A percentile compares a stretch with the other conserved stretches of the same genome.
Evolutionary conservation across 805 yeast genomes (phyloP).

Genomic region (Candida sanyiensis): DNA sequence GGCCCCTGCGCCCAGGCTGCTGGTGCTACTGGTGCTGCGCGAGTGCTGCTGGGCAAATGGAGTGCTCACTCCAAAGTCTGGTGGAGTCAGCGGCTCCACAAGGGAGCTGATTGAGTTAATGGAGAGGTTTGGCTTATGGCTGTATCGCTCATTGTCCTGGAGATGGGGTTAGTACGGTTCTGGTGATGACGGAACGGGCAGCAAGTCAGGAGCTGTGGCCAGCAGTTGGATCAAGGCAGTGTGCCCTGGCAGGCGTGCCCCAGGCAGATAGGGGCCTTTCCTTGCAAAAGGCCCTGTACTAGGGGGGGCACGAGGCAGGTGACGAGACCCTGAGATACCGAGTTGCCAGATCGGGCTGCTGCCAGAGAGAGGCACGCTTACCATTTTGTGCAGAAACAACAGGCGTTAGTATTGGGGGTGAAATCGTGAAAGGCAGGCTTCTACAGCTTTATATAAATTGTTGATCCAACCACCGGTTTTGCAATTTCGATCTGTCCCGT

Average conservation of each 20-base stretch:
- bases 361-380: not conserved
- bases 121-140: conserved; percentile 24
- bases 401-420: not conserved
- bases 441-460: conserved; percentile 8
- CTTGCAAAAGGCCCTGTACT: too few relatives aligned
- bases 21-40: not conserved
- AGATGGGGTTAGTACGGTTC: conserved; percentile 5
- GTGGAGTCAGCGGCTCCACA: conserved; percentile 50
- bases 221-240: too few relatives aligned
- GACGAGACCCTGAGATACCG: too few relatives aligned
- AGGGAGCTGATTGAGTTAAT: conserved; percentile 38
- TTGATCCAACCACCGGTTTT: conserved; percentile 10
- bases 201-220: too few relatives aligned
- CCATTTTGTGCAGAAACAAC: conserved; percentile 3
- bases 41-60: conserved; percentile 19
- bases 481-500: conserved; percentile 11
- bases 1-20: conserved; percentile 1
- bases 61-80: conserved; percentile 27
- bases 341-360: not conserved
- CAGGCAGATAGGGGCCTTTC: too few relatives aligned
- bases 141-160: conserved; percentile 18
- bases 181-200: too few relatives aligned
- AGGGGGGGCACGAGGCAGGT: too few relatives aligned
- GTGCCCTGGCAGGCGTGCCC: too few relatives aligned
- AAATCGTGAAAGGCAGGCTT: conserved; percentile 4